Percentiles rank a stretch among this genome's conserved stretches.
phyloP scores from a whole-genome alignment of 768 basidiomycete species.

The Boletus bicolor region DNA sequence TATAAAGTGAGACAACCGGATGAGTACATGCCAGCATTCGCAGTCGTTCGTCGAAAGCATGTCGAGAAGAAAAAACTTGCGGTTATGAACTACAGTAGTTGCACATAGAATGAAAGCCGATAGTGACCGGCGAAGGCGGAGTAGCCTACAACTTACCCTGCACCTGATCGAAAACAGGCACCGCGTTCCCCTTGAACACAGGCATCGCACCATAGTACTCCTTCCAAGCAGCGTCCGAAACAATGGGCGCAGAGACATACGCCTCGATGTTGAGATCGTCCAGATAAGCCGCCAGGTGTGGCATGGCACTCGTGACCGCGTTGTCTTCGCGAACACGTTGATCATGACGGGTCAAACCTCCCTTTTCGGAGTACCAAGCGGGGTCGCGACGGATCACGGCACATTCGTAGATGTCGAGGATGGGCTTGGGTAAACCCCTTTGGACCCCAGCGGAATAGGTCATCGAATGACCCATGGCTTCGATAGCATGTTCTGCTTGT shows the following conservation, averaged over 20 bases:
- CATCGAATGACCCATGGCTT: constrained; percentile 63
- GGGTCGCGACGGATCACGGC: constrained; percentile 23
- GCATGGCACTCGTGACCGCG: constrained; percentile 22
- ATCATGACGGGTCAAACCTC: constrained; percentile 28
- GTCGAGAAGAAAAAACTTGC: too few relatives aligned
- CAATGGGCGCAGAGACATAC: constrained; percentile 33
- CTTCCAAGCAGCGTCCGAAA: constrained; percentile 44
- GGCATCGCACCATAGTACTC: constrained; percentile 39
- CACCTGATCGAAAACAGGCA: constrained; percentile 32
- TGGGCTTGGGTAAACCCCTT: constrained; percentile 41
- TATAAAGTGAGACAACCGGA: too few relatives aligned
- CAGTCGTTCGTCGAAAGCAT: too few relatives aligned
- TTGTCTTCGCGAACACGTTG: constrained; percentile 48
- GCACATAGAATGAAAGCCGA: too few relatives aligned
- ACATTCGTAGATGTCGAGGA: constrained; percentile 57
- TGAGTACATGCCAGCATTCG: too few relatives aligned
- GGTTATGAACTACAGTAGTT: too few relatives aligned
- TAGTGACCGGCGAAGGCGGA: too few relatives aligned
- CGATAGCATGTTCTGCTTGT: constrained; percentile 48
- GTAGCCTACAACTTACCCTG: too few relatives aligned
- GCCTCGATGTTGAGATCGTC: constrained; percentile 44
- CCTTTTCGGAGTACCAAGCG: constrained; percentile 1
- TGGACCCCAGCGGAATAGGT: constrained; percentile 54
- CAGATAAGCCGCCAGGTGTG: constrained; percentile 41
- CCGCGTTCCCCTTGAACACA: constrained; percentile 42